Evolutionary conservation across 352 stramenopile species (phyloP), one percentile per base, ranked within the genome.

Genomic region (Pythium insidiosum): DNA sequence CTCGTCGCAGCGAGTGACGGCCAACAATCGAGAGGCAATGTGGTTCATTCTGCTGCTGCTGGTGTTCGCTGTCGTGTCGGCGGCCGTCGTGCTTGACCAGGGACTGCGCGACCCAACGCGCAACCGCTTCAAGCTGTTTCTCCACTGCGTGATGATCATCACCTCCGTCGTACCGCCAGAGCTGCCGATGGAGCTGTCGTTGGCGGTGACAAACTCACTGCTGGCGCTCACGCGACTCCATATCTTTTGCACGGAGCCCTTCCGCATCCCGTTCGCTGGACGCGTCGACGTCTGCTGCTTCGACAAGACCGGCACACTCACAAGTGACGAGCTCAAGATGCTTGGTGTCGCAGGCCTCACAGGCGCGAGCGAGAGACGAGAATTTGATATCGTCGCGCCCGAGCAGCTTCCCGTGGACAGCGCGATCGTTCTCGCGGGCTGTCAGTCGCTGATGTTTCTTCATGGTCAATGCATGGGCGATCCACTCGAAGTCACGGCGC

Each of bases 251-350:
- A 97, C 93, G 0, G 94, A 98, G 58, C 88, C 87, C 19, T 98
- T 96, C 54, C 82, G 94, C 6, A 97, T 98, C 47, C 88, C 93
- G 10, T 79, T 95, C 21, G 93, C 90, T 23, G 94, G 93, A 18
- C 80, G 88, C 30, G 70, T 98, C 1, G 68, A 95, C 50, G 57
- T 93, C 4, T 96, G 88, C 59, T 97, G 78, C 51, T 98, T 98
- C 53, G 94, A 98, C 68, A 98, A 98, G 58, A 98, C 93, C 0
- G 95, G 95, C 16, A 98, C 94, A 6, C 66, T 98, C 12, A 98
- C 94, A 0, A 95, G 73, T 38, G 94, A 98, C 66, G 71, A 94
- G 38, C 74, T 98, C 44, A 71, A 74, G 40, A 56, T 79, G 45
- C 58, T 53, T 10, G 67, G 67, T 2, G 55, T 75, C 40, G 52